Conservation (phyloP, 208 protist genomes). For the Acanthamoeba polyphaga region DNA sequence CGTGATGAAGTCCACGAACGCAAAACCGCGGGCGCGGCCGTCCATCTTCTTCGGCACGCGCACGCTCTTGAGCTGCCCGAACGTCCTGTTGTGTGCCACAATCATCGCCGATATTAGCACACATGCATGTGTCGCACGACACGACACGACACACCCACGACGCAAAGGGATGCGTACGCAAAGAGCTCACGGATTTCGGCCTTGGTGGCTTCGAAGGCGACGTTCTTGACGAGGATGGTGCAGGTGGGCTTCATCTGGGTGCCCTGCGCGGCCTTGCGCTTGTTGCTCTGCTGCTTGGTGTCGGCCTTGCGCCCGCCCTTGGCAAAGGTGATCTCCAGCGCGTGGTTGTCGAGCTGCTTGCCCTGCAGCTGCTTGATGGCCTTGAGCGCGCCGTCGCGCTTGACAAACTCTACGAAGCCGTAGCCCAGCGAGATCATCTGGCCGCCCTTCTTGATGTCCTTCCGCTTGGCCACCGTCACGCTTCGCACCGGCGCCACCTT, state of each 20-base stretch:
- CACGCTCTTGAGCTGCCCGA: slow-evolving; percentile 96
- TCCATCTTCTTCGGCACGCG: slow-evolving; percentile 96
- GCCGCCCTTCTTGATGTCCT: slow-evolving; percentile 87
- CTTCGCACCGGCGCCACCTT: slow-evolving; percentile 25
- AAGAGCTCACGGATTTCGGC: slow-evolving; percentile 98
- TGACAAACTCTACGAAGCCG: slow-evolving; percentile 96
- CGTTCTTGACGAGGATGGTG: slow-evolving; percentile 98
- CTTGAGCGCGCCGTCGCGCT: slow-evolving; percentile 79
- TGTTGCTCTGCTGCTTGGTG: not conserved
- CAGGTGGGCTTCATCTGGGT: not conserved
- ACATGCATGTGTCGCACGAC: too few relatives aligned
- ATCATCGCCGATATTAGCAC: too few relatives aligned
- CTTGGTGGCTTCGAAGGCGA: slow-evolving; percentile 98
- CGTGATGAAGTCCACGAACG: slow-evolving; percentile 98
- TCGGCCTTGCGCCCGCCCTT: not conserved
- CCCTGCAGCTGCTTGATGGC: slow-evolving; percentile 83
- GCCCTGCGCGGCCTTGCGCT: not conserved
- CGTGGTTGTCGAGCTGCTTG: not conserved
- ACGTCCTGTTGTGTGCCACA: slow-evolving; percentile 80
- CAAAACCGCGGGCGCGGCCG: slow-evolving; percentile 96
- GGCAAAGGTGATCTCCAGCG: not conserved
- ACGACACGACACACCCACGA: too few relatives aligned
- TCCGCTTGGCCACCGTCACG: slow-evolving; percentile 85
- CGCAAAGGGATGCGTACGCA: not conserved
- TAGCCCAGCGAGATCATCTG: slow-evolving; percentile 91